Percentiles rank a stretch among this genome's conserved stretches.
Evolutionary conservation across 2,329 filamentous ascomycete species (phyloP).

Genomic region (Sclerotinia glacialis): DNA sequence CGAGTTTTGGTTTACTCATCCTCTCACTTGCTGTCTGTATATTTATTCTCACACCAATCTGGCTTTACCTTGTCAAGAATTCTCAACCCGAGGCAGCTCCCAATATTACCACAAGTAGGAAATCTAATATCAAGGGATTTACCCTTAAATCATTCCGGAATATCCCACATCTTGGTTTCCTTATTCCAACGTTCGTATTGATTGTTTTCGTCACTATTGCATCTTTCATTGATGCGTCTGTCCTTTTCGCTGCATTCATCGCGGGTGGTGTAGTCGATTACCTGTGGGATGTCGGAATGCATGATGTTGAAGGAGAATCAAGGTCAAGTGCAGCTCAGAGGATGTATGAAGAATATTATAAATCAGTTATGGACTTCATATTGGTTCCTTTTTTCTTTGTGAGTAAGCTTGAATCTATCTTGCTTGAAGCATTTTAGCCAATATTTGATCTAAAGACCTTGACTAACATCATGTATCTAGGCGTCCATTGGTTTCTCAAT

Average conservation of each 20-base stretch:
- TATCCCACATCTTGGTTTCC: slow-evolving; percentile 27
- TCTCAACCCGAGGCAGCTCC: not conserved
- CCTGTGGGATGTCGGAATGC: slow-evolving; percentile 40
- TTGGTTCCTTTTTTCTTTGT: slow-evolving; percentile 63
- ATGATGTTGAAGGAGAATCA: not conserved
- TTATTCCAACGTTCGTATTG: slow-evolving; percentile 27
- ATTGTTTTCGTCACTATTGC: slow-evolving; percentile 32
- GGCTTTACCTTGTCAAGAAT: slow-evolving; percentile 10
- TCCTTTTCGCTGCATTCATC: slow-evolving; percentile 51
- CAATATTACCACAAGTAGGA: not conserved
- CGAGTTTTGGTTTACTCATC: slow-evolving; percentile 32
- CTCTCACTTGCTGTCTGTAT: slow-evolving; percentile 24
- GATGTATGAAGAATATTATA: slow-evolving; percentile 37
- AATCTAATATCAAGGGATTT: not conserved
- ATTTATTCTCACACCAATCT: slow-evolving; percentile 28
- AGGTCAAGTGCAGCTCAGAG: slow-evolving; percentile 15
- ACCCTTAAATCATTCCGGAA: not conserved
- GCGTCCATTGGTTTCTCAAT: slow-evolving; percentile 74
- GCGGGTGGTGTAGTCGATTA: slow-evolving; percentile 48
- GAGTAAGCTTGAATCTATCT: slow-evolving; percentile 34
- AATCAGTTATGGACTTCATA: slow-evolving; percentile 42
- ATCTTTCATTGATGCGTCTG: slow-evolving; percentile 48
- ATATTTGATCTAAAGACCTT: not conserved
- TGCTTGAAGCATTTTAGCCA: not conserved
- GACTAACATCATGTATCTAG: slow-evolving; percentile 33